phyloP scores from a whole-genome alignment of 2,329 filamentous ascomycete genomes.

The Diaporthe sp. region DNA sequence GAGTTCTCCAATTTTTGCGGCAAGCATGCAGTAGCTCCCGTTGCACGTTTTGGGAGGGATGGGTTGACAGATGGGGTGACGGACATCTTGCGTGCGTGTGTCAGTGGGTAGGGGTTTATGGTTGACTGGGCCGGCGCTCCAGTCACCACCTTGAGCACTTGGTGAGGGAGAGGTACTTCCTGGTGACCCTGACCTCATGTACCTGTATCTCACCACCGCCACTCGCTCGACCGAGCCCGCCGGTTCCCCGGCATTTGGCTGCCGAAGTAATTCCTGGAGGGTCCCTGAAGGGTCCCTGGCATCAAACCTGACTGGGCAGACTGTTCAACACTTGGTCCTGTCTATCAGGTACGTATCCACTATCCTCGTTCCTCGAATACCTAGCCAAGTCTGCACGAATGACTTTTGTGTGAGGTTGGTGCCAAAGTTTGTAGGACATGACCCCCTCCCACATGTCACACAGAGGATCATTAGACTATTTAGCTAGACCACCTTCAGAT shows the following conservation, averaged over 20 bases:
- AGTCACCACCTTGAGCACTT: neutral
- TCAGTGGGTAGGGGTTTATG: neutral
- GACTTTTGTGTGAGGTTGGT: neutral
- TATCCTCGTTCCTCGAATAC: no score
- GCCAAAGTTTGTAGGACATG: neutral
- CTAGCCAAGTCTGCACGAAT: neutral
- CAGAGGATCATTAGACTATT: neutral
- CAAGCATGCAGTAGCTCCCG: conserved; percentile 28
- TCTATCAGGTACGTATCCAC: neutral
- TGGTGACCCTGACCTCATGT: conserved; percentile 14
- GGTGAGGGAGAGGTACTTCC: conserved; percentile 15
- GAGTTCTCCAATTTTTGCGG: conserved; percentile 2
- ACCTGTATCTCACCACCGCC: conserved; percentile 13
- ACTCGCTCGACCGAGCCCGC: neutral
- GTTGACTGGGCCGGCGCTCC: neutral
- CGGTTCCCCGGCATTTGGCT: neutral
- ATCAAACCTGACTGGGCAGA: conserved; percentile 2
- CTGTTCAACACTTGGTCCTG: neutral
- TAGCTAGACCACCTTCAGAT: neutral
- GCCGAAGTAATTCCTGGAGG: neutral
- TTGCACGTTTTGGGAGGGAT: conserved; percentile 24
- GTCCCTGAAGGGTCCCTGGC: neutral
- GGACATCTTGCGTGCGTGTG: neutral
- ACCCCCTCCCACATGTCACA: neutral
- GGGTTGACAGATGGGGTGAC: neutral